Percentiles rank a stretch among this genome's conserved stretches.
These are phyloP conservation scores for Seiridium unicorne DNA, from an alignment of 2,329 filamentous ascomycete species.

Conservation along the genomic window DNA sequence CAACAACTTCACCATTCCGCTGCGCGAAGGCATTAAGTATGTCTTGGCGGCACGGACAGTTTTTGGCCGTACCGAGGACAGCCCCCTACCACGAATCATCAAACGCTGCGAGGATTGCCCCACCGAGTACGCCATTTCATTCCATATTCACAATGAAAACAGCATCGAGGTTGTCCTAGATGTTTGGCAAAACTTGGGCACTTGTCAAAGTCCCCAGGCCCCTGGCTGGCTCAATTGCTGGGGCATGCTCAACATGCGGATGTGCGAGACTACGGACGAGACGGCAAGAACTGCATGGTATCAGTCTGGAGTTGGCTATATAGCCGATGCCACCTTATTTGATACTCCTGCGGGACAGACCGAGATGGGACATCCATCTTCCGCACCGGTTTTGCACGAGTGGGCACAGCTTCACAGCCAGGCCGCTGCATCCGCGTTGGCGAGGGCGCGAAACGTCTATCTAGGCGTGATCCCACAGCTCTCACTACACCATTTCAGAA, in stretches of 20 bases:
- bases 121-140: conserved; percentile 10
- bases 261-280: background rate
- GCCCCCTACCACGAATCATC: conserved; percentile 6
- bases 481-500: background rate
- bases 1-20: conserved; percentile 8
- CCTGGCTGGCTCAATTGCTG: conserved; percentile 13
- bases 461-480: background rate
- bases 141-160: conserved; percentile 9
- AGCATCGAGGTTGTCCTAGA: conserved; percentile 12
- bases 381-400: background rate
- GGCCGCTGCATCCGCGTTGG: too few relatives aligned
- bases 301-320: conserved; percentile 2
- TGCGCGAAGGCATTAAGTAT: conserved; percentile 3
- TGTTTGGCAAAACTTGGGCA: conserved; percentile 13
- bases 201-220: conserved; percentile 1
- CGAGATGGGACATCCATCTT: conserved; percentile 6
- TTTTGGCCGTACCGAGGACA: background rate
- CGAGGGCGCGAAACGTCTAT: background rate
- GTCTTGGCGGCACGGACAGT: conserved; percentile 1
- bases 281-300: background rate
- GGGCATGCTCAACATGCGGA: conserved; percentile 11
- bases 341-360: conserved; percentile 4
- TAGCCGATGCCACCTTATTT: conserved; percentile 8
- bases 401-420: background rate
- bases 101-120: conserved; percentile 12